Percentiles rank a stretch among this genome's conserved stretches.
phyloP scores from a whole-genome alignment of 345 rosid species.

The Angophora floribunda region DNA sequence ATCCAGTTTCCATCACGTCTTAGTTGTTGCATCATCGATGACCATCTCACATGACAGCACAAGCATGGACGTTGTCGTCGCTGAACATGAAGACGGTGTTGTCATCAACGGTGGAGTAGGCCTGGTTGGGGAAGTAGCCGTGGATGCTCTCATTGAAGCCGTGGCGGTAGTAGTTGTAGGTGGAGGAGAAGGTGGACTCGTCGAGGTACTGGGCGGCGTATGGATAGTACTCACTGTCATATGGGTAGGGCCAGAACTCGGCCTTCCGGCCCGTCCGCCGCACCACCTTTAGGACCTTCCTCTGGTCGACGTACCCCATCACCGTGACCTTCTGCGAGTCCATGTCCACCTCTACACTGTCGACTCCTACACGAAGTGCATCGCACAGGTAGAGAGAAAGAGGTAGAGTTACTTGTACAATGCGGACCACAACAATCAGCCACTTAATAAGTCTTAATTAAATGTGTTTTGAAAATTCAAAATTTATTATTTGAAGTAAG shows the following conservation, averaged over 20 bases:
- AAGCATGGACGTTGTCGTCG: slow-evolving; percentile 81
- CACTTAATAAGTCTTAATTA: neutral
- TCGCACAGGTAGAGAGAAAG: neutral
- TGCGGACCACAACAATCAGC: neutral
- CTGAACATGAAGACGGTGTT: slow-evolving; percentile 66
- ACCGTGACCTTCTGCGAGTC: slow-evolving; percentile 74
- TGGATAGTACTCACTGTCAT: slow-evolving; percentile 62
- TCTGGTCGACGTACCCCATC: slow-evolving; percentile 54
- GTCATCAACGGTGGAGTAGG: slow-evolving; percentile 42
- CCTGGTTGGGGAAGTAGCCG: slow-evolving; percentile 52
- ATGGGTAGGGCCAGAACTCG: slow-evolving; percentile 83
- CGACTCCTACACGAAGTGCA: slow-evolving; percentile 41
- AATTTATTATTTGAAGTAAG: neutral
- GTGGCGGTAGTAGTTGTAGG: slow-evolving; percentile 47
- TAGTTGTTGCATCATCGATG: fast-evolving
- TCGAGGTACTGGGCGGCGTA: slow-evolving; percentile 41
- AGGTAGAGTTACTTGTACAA: neutral
- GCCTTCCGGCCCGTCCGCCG: slow-evolving; percentile 71
- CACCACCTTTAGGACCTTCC: slow-evolving; percentile 55
- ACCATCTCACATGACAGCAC: slow-evolving; percentile 26
- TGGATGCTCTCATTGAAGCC: slow-evolving; percentile 45
- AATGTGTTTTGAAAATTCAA: neutral
- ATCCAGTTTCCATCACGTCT: neutral
- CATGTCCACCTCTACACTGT: slow-evolving; percentile 65
- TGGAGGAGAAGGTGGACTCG: slow-evolving; percentile 30